Base-by-base conservation (phyloP, 805 yeast species). In the Nakazawaea molendinolei region DNA sequence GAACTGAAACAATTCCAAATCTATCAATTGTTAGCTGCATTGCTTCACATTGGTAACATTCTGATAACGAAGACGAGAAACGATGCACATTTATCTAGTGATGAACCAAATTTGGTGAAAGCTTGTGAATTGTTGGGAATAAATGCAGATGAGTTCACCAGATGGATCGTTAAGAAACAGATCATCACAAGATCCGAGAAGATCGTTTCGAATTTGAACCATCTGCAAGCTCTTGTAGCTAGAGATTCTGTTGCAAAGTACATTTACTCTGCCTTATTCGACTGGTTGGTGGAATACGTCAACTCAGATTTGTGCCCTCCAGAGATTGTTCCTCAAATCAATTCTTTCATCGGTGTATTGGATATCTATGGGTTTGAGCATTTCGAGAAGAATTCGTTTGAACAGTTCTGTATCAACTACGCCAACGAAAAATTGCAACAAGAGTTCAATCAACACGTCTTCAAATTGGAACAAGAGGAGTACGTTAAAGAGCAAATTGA, bases 281-380 rank as follows among this genome's bases (percentile, higher is more conserved):
- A 90, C 53, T 90, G 98, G 98, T 73, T 90, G 41, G 97, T 89
- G 17, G 78, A 73, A 33, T 79, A 78, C 47, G 84, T 87, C 45
- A 90, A 90, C 58, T 57, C 71, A 16, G 95, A 86, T 52, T 71
- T 90, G 51, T 84, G 92, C 53, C 79, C 90, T 2, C 78, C 80
- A 15, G 81, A 75, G 30, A 74, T 86, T 23, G 71, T 67, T 27
- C 63, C 65, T 17, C 61, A 76, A 24, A 70, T 80, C 37, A 62
- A 70, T 31, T 73, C 86, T 1, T 92, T 90, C 50, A 90, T 90
- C 51, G 98, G 98, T 58, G 97, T 90, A 21, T 71, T 90, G 50
- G 98, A 90, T 79, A 90, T 90, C 49, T 90, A 90, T 54, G 98
- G 98, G 17, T 90, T 90, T 58, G 98, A 90, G 61, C 97, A 90